A percentile compares a stretch with the other conserved stretches of the same genome.
Conservation (phyloP, 371 early-diverging fungal species). For the Actinomucor elegans region DNA sequence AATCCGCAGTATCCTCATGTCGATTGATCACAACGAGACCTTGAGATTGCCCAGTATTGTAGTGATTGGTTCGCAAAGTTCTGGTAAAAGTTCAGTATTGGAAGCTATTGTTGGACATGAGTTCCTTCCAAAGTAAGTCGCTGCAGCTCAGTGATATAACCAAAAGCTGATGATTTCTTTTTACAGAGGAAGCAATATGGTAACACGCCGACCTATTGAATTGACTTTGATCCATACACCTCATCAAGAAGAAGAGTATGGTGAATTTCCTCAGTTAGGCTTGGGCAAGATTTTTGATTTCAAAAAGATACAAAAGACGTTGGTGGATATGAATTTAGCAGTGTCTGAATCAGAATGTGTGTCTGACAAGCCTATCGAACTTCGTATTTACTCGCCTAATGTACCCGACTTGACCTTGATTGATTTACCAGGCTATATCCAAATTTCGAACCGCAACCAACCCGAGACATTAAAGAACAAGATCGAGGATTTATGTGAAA, state of each 20-base stretch:
- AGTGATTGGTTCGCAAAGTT: constrained; percentile 96
- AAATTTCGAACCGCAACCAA: constrained; percentile 93
- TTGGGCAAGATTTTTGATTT: constrained; percentile 88
- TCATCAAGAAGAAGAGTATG: constrained; percentile 82
- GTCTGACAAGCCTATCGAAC: constrained; percentile 91
- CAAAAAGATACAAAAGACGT: constrained; percentile 83
- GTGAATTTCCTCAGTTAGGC: constrained; percentile 93
- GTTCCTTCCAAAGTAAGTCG: constrained; percentile 95
- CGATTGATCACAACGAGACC: constrained; percentile 74
- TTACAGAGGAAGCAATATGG: constrained; percentile 94
- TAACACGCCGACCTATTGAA: constrained; percentile 98
- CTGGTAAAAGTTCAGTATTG: constrained; percentile 91
- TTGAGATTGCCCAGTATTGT: constrained; percentile 95
- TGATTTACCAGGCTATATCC: constrained; percentile 99
- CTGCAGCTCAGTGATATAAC: no score
- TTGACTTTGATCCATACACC: constrained; percentile 95
- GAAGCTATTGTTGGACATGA: constrained; percentile 99
- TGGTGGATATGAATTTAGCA: constrained; percentile 90
- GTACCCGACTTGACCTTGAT: constrained; percentile 97
- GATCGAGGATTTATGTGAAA: constrained; percentile 92
- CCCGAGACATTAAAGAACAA: constrained; percentile 90
- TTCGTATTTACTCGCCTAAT: constrained; percentile 90
- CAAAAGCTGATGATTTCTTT: not conserved
- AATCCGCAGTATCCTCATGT: constrained; percentile 88
- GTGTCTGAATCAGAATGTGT: constrained; percentile 93